Conservation (phyloP, 1,284 basidiomycete genomes). For the Trichosporon asahii region DNA sequence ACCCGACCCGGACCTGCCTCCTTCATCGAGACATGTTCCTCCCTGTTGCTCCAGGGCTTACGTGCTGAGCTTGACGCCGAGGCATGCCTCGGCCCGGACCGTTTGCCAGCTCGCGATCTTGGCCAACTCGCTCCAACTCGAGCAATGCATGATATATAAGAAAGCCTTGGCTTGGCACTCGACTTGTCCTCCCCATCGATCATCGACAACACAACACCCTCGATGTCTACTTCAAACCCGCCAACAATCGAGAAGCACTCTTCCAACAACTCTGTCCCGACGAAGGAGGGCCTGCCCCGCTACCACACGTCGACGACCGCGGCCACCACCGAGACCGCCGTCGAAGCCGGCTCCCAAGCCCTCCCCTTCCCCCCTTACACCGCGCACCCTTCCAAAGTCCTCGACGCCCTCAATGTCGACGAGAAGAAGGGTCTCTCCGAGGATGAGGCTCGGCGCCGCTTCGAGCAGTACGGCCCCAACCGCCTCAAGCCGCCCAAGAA, state of each 20-base stretch:
- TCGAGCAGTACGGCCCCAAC: slow-evolving; percentile 51
- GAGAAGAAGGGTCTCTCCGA: slow-evolving; percentile 39
- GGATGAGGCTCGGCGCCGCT: slow-evolving; percentile 32
- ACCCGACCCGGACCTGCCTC: neutral
- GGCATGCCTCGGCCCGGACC: slow-evolving; percentile 8
- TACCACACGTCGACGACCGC: neutral
- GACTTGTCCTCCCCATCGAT: neutral
- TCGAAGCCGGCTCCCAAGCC: neutral
- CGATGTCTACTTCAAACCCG: neutral
- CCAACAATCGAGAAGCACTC: slow-evolving; percentile 6
- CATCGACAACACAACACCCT: neutral
- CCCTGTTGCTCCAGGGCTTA: neutral
- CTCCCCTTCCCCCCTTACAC: slow-evolving; percentile 46
- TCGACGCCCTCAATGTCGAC: slow-evolving; percentile 45
- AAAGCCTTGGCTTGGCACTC: neutral
- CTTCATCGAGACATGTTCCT: neutral
- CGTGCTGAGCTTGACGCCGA: slow-evolving; percentile 11
- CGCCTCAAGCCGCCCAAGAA: slow-evolving; percentile 49
- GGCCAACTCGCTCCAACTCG: neutral
- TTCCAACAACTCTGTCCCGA: neutral
- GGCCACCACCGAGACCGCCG: slow-evolving; percentile 3
- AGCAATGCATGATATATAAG: slow-evolving; percentile 5
- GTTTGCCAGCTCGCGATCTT: neutral
- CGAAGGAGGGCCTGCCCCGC: slow-evolving; percentile 1
- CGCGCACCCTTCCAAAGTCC: slow-evolving; percentile 34